Conservation (phyloP, 257 asterid species). For the Capsicum baccatum region DNA sequence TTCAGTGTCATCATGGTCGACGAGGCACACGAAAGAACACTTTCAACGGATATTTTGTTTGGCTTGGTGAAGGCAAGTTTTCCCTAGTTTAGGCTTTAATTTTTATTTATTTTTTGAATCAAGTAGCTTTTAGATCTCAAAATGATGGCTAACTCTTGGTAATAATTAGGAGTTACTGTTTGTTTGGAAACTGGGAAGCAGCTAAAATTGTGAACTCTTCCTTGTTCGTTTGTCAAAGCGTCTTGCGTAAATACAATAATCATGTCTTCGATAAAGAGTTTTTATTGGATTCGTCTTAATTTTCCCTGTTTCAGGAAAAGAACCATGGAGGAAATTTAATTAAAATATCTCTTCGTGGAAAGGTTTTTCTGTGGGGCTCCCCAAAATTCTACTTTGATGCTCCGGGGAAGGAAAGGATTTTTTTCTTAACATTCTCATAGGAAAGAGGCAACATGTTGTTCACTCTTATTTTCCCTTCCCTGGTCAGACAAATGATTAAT, state of each 20-base stretch:
- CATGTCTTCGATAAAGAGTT: too few species aligned
- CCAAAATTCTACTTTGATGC: conserved; percentile 2
- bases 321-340: background rate
- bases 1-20: conserved; percentile 95
- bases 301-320: conserved; percentile 13
- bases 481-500: conserved; percentile 12
- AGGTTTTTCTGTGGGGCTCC: background rate
- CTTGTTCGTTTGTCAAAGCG: background rate
- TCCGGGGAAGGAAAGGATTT: background rate
- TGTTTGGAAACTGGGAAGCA: background rate
- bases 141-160: conserved; percentile 17
- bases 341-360: background rate
- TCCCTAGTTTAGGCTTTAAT: background rate
- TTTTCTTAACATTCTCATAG: background rate
- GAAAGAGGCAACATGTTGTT: background rate
- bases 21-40: conserved; percentile 95
- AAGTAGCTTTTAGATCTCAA: background rate
- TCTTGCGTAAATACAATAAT: background rate
- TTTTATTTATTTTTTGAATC: background rate
- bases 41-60: conserved; percentile 89
- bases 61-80: conserved; percentile 83
- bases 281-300: background rate
- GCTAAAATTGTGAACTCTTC: background rate
- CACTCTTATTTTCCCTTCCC: background rate
- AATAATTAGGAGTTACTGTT: background rate